Evolutionary conservation across 441 rosid genomes (phyloP), one percentile per base, ranked within the genome.

Genomic region (Erysimum pusillum): DNA sequence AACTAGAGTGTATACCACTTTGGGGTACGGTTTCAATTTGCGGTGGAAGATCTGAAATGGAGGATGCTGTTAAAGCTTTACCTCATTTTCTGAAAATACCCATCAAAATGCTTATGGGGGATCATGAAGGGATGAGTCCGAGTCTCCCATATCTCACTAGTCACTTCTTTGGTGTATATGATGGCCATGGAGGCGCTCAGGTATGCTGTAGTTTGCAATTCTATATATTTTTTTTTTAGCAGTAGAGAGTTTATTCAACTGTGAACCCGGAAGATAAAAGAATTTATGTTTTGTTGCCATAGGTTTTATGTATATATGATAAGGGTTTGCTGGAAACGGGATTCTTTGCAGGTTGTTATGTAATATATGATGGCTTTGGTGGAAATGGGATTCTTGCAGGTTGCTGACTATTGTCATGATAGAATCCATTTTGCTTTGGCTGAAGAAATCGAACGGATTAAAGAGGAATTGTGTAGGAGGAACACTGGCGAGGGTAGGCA

Each of bases 141-240:
- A 83, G 82, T 83, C 88, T 89, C 79, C 81, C 88, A 39, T 82
- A 86, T 75, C 84, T 90, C 75, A 89, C 87, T 9, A 80, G 89
- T 70, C 98, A 94, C 80, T 91, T 91, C 79, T 90, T 84, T 9
- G 98, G 97, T 63, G 98, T 93, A 64, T 93, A 91, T 75, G 98
- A 93, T 82, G 98, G 98, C 71, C 98, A 93, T 76, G 98, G 98
- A 65, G 98, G 98, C 13, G 84, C 87, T 42, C 94, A 93, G 98
- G 98, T 93, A 84, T 34, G 69, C 42, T 74, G 62, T 77, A 45
- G 56, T 48, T 58, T 69, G 35, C 60, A 44, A 4, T 44, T 51
- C 46, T 3, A 46, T 74, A 61, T 13, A 39, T 25, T 65, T 13
- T 22, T 13, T 22, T 67, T 12, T 44, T 17, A 36, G 68, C 72